phyloP scores from a whole-genome alignment of 2,329 filamentous ascomycete species.

The Atkinsonella hypoxylon region DNA sequence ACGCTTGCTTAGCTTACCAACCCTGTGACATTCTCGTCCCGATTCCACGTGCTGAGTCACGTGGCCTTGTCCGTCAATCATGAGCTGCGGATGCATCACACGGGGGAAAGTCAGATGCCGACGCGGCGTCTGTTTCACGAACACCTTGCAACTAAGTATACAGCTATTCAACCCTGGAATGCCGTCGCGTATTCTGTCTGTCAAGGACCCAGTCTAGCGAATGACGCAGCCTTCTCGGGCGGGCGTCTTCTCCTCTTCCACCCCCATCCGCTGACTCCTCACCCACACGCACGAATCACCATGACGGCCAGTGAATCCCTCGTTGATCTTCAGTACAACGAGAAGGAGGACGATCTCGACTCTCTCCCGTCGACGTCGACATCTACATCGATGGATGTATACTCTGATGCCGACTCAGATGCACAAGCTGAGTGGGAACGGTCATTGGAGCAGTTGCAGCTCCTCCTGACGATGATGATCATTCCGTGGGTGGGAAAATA shows the following conservation, averaged over 20 bases:
- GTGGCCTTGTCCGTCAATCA: constrained; percentile 1
- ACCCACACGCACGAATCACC: neutral
- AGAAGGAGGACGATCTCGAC: constrained; percentile 45
- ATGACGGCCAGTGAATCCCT: constrained; percentile 32
- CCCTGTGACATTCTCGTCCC: neutral
- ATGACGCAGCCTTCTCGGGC: neutral
- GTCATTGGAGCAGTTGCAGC: constrained; percentile 83
- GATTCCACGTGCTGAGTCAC: neutral
- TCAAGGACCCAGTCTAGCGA: neutral
- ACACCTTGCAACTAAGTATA: too few relatives aligned
- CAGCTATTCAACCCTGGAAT: too few relatives aligned
- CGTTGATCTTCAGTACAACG: constrained; percentile 39
- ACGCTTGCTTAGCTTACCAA: neutral
- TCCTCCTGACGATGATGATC: constrained; percentile 86
- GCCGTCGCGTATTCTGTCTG: too few relatives aligned
- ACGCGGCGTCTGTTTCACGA: neutral
- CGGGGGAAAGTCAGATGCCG: neutral
- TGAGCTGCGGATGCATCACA: neutral
- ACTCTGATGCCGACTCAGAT: constrained; percentile 57
- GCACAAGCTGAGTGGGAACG: constrained; percentile 93
- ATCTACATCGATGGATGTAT: constrained; percentile 39
- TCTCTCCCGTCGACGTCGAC: constrained; percentile 44
- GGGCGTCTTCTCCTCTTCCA: neutral
- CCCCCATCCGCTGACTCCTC: neutral
- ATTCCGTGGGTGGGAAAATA: constrained; percentile 93